Conservation (phyloP, 441 rosid genomes). For the Macaranga tanarius region DNA sequence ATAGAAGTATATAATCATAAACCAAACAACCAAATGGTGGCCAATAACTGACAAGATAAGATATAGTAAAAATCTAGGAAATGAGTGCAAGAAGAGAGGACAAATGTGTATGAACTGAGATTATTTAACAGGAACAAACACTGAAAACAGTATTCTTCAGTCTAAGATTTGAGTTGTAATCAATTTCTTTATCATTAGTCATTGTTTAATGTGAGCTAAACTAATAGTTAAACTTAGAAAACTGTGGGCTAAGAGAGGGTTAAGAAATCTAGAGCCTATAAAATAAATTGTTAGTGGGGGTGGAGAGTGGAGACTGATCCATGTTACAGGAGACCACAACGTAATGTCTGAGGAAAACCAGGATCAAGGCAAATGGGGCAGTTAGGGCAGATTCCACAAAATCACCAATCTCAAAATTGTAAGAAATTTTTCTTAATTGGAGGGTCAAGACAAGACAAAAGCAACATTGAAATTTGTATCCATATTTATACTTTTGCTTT, state of each 20-base stretch:
- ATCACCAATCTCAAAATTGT: slow-evolving; percentile 12
- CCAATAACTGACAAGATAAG: neutral
- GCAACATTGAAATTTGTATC: neutral
- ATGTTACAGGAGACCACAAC: neutral
- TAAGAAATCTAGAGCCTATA: neutral
- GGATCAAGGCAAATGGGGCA: slow-evolving; percentile 8
- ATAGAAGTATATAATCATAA: neutral
- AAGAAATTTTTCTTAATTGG: neutral
- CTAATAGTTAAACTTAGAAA: neutral
- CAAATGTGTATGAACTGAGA: neutral
- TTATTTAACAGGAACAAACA: neutral
- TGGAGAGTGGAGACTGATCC: neutral
- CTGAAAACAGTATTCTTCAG: neutral
- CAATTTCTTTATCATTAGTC: neutral
- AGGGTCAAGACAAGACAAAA: neutral
- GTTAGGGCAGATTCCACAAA: neutral
- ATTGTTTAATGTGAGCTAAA: neutral
- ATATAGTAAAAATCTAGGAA: neutral
- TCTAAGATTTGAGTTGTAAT: neutral
- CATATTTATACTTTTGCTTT: no score
- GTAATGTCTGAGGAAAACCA: slow-evolving; percentile 12
- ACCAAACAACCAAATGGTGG: neutral
- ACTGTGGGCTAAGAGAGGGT: neutral
- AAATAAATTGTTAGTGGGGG: neutral
- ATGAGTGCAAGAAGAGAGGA: neutral